Evolutionary conservation across 768 basidiomycete species (phyloP).

Genomic region (Suillus decipiens): DNA sequence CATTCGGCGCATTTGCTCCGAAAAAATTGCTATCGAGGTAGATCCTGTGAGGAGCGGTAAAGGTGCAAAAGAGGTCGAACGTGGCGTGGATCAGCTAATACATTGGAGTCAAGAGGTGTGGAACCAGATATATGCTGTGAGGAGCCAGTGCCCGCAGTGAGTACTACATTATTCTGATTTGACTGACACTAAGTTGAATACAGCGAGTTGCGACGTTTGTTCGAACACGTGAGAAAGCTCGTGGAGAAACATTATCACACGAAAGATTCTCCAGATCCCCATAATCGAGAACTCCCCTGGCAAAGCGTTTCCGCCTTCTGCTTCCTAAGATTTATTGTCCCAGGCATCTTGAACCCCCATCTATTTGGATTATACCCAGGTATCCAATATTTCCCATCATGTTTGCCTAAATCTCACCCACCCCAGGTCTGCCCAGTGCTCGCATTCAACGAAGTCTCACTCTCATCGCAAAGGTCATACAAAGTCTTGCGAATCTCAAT

Average conservation of each 20-base stretch:
- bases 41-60: conserved; percentile 73
- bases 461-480: conserved; percentile 84
- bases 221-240: conserved; percentile 67
- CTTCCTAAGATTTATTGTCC: conserved; percentile 88
- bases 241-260: conserved; percentile 67
- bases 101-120: conserved; percentile 82
- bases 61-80: conserved; percentile 59
- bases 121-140: conserved; percentile 75
- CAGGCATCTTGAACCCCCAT: conserved; percentile 87
- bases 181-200: conserved; percentile 9
- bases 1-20: conserved; percentile 68
- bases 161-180: conserved; percentile 31
- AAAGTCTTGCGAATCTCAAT: conserved; percentile 86
- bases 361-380: conserved; percentile 79
- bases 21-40: conserved; percentile 80
- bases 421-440: conserved; percentile 61
- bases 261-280: conserved; percentile 41
- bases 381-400: conserved; percentile 29
- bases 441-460: conserved; percentile 80
- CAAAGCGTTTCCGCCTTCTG: conserved; percentile 89
- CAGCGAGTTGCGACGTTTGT: conserved; percentile 74
- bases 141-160: conserved; percentile 74
- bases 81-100: conserved; percentile 67
- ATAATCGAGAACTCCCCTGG: conserved; percentile 61
- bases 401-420: conserved; percentile 15